These are phyloP conservation scores for Pythium volutum DNA, from an alignment of 352 stramenopile genomes.

Conservation along the genomic window DNA sequence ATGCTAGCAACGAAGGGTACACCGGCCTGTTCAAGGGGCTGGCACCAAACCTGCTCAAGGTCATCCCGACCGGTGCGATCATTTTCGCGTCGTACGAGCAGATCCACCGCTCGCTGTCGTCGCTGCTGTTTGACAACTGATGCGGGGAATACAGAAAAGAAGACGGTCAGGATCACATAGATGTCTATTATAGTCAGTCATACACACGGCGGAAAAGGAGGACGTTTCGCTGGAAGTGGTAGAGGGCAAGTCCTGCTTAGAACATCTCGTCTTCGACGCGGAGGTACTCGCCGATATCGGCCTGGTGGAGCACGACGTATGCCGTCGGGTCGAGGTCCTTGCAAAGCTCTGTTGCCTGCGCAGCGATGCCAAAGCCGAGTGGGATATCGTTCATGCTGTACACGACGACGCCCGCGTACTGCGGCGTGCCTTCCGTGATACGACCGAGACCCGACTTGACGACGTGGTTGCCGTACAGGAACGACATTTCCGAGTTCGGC, in stretches of 20 bases:
- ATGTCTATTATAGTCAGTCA: constrained; percentile 24
- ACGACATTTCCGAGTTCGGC: constrained; percentile 98
- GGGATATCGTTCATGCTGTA: constrained; percentile 99
- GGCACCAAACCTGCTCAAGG: constrained; percentile 93
- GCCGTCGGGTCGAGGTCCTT: constrained; percentile 95
- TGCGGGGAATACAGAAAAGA: constrained; percentile 5
- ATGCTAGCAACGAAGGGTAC: constrained; percentile 84
- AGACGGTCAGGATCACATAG: constrained; percentile 2
- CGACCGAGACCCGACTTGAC: constrained; percentile 96
- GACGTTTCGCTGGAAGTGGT: not conserved
- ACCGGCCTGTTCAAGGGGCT: constrained; percentile 95
- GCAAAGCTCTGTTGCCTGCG: constrained; percentile 94
- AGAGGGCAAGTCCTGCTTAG: constrained; percentile 45
- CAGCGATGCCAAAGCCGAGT: constrained; percentile 97
- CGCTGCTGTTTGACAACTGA: constrained; percentile 9
- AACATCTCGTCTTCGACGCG: constrained; percentile 98
- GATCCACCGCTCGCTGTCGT: constrained; percentile 57
- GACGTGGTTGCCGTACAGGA: constrained; percentile 99
- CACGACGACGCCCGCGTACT: constrained; percentile 98
- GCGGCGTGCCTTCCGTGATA: constrained; percentile 97
- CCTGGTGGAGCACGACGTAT: constrained; percentile 98
- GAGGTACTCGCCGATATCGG: constrained; percentile 99
- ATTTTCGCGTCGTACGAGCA: constrained; percentile 90
- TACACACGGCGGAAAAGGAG: constrained; percentile 5
- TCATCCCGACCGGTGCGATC: constrained; percentile 95